Evolutionary conservation across 2,329 filamentous ascomycete species (phyloP), one percentile per base, ranked within the genome.

Genomic region (Cordyceps javanica): DNA sequence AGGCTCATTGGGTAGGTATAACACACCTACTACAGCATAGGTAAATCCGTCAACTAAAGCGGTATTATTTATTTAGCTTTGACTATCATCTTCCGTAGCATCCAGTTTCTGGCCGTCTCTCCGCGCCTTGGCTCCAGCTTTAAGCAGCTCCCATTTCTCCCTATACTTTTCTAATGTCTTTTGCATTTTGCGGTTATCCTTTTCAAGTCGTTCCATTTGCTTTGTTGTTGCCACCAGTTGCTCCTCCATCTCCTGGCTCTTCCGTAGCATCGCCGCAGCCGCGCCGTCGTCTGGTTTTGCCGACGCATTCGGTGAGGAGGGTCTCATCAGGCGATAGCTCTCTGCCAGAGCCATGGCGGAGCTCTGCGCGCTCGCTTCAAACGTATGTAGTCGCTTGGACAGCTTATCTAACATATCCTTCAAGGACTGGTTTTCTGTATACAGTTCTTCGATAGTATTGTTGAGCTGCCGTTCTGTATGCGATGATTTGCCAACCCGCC

Each of bases 341-440:
- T 97, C 91, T 14, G 92, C 90, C 34, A 97, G 81, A 3, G 91
- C 90, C 73, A 92, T 83, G 55, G 88, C 90, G 38, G 89, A 92
- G 62, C 87, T 91, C 72, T 97, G 94, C 0, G 91, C 91, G 65
- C 90, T 92, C 39, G 91, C 87, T 72, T 99, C 93, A 74, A 96
- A 99, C 61, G 91, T 88, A 66, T 94, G 89, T n/a, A 99, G 81
- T 0, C 93, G 85, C 65, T 88, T 90, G 61, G 89, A 90, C 36
- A 97, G 82, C 51, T 90, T 91, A 71, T 97, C 92, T 9, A 96
- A 83, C 64, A 91, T 86, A 58, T 88, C 83, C 66, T 94, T 93
- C 52, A 97, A 80, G 10, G 89, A 89, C 61, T 88, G 82, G 70
- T 97, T 99, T 68, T 97, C 91, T 50, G 93, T 82, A 62, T 88